phyloP scores from a whole-genome alignment of 306 rosid species.

The Quillaja saponaria region DNA sequence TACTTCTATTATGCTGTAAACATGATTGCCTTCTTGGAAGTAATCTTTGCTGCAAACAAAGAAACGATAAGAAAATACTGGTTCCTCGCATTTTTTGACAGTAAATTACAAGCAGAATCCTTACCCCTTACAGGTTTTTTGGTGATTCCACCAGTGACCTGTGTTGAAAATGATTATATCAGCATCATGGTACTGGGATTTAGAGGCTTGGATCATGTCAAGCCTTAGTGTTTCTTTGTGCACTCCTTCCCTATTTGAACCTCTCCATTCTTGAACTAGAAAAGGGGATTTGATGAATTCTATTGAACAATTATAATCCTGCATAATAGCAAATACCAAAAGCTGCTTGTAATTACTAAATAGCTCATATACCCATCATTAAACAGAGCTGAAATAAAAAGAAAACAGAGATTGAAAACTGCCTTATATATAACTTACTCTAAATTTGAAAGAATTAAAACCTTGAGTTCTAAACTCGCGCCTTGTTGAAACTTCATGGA shows the following conservation, averaged over 20 bases:
- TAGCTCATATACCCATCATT: too few relatives aligned
- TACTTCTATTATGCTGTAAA: conserved; percentile 33
- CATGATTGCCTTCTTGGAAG: conserved; percentile 39
- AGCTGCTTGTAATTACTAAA: not conserved
- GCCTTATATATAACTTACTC: conserved; percentile 16
- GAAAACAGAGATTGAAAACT: too few relatives aligned
- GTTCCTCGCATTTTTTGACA: not conserved
- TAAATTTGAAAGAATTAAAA: conserved; percentile 35
- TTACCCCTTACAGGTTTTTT: conserved; percentile 40
- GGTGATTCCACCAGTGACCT: conserved; percentile 52
- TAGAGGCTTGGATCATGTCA: conserved; percentile 43
- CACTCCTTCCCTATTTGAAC: not conserved
- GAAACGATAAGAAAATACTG: not conserved
- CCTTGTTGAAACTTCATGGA: conserved; percentile 22
- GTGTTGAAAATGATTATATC: conserved; percentile 47
- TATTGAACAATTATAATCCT: conserved; percentile 47
- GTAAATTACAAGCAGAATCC: not conserved
- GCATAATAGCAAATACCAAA: not conserved
- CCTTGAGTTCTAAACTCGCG: conserved; percentile 37
- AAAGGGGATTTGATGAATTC: conserved; percentile 43
- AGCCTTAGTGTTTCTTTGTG: conserved; percentile 41
- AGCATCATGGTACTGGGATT: conserved; percentile 39
- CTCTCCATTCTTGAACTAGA: conserved; percentile 44
- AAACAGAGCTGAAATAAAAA: not conserved
- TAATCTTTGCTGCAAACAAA: conserved; percentile 34